Percentiles rank a stretch among this genome's conserved stretches.
phyloP scores from a whole-genome alignment of 1,139 yeast species.

The Diutina mesorugosa region DNA sequence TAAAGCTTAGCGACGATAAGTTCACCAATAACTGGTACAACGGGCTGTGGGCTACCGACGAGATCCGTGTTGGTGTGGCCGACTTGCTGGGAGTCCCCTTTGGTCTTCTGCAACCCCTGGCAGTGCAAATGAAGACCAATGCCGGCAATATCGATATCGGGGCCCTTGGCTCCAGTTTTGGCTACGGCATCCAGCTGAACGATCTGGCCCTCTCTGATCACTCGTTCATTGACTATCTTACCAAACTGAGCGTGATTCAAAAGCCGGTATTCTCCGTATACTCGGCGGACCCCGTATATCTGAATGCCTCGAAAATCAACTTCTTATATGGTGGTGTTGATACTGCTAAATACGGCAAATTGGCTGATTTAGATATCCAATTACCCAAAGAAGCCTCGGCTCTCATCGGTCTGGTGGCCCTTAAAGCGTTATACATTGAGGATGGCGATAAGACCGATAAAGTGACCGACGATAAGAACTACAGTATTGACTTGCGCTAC shows the following conservation, averaged over 20 bases:
- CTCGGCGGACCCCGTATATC: not conserved
- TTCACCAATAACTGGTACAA: conserved; percentile 1
- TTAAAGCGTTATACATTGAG: not conserved
- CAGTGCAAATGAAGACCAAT: not conserved
- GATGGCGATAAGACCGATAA: not conserved
- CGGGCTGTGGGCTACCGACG: not conserved
- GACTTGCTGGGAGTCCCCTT: not conserved
- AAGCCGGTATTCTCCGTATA: not conserved
- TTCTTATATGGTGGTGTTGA: not conserved
- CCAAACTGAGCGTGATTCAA: not conserved
- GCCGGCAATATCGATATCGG: not conserved
- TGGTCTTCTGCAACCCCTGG: not conserved
- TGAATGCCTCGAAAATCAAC: not conserved
- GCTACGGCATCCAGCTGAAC: not conserved
- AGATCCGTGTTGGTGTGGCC: not conserved
- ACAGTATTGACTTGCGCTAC: not conserved
- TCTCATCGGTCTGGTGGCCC: not conserved
- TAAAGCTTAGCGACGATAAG: not conserved
- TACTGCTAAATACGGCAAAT: not conserved
- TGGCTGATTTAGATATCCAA: not conserved
- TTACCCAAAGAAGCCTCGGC: not conserved
- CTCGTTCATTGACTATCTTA: not conserved
- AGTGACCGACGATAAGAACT: not conserved
- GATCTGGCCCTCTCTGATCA: not conserved
- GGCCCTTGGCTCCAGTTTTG: not conserved